Base-by-base conservation (phyloP, 73 alveolate genomes). In the Stentor roeselii region DNA sequence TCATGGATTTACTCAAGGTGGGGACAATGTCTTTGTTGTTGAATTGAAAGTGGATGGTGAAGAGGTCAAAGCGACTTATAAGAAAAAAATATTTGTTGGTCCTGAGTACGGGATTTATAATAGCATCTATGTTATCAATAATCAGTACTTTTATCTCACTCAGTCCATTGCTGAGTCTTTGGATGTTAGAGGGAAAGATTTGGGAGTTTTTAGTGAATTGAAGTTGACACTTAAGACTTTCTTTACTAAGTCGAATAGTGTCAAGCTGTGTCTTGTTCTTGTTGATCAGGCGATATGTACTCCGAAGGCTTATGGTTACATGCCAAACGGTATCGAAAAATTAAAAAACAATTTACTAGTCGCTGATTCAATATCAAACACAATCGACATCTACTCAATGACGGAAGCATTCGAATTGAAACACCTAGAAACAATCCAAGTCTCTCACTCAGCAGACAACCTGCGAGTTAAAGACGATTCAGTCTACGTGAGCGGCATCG, bases 381-480 rank as follows among this genome's bases (percentile, higher is more conserved):
- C 37, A 21, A 40, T 67, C 42, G 21, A 30, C 34, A 67, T 67
- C 37, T 67, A 67, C 34, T n/a, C 21, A 1, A 34, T 67, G 21
- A n/a, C 21, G 14, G 37, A 32, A 1, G 41, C 21, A 1, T 0
- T 67, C 27, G 37, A 32, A 21, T 34, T 67, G 50, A 67, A n/a
- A 67, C 14, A 67, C 14, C 27, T 67, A n/a, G 80, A n/a, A 21
- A 21, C 50, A 27, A 40, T 67, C 41, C n/a, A n/a, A 30, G 11
- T 67, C 41, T 32, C 80, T 67, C 80, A 67, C 34, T 27, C n/a
- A 27, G 21, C 34, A 67, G 80, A 67, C 34, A 67, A 67, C 80
- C n/a, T 67, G 21, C 67, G 21, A 6, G 6, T 11, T 50, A 50
- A 50, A 50, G 21, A 50, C 21, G 67, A 21, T 50, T 6, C 21